Percentiles rank a stretch among this genome's conserved stretches.
phyloP scores from a whole-genome alignment of 352 stramenopile species.

The Phytophthora multivora region DNA sequence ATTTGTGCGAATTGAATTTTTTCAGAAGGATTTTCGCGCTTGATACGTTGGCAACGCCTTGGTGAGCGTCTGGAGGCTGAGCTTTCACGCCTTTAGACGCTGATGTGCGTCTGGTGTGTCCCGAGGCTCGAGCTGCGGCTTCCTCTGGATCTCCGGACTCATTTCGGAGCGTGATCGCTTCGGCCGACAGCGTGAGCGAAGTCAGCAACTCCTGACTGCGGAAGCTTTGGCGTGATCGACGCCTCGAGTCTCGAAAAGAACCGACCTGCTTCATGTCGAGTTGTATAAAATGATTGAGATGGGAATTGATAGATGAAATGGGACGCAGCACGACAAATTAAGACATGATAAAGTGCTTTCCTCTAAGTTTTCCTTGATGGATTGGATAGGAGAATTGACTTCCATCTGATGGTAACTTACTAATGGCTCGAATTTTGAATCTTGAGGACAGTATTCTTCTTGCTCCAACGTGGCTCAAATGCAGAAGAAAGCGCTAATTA shows the following conservation, averaged over 20 bases:
- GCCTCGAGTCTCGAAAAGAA: conserved; percentile 7
- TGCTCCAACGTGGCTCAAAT: conserved; percentile 15
- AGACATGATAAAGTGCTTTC: conserved; percentile 4
- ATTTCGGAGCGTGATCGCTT: conserved; percentile 32
- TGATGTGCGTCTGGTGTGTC: conserved; percentile 6
- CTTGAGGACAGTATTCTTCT: conserved; percentile 18
- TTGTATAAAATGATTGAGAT: neutral
- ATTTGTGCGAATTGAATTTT: conserved; percentile 33
- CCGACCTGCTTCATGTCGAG: conserved; percentile 15
- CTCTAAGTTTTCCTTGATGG: conserved; percentile 1
- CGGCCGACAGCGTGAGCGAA: conserved; percentile 35
- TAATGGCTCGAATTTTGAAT: neutral
- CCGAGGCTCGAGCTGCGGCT: conserved; percentile 17
- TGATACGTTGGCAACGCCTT: conserved; percentile 21
- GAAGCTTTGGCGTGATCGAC: conserved; percentile 26
- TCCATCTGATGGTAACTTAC: no score
- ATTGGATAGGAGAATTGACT: conserved; percentile 8
- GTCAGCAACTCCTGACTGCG: conserved; percentile 38
- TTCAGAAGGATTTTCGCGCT: conserved; percentile 38
- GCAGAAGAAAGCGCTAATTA: conserved; percentile 38
- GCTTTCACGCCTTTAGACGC: neutral
- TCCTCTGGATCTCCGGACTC: conserved; percentile 24
- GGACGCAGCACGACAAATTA: conserved; percentile 19
- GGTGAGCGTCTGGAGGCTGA: neutral
- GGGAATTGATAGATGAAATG: conserved; percentile 8